Percentiles rank a stretch among this genome's conserved stretches.
phyloP scores from a whole-genome alignment of 1,284 basidiomycete species.

The Retiboletus flavoniger region DNA sequence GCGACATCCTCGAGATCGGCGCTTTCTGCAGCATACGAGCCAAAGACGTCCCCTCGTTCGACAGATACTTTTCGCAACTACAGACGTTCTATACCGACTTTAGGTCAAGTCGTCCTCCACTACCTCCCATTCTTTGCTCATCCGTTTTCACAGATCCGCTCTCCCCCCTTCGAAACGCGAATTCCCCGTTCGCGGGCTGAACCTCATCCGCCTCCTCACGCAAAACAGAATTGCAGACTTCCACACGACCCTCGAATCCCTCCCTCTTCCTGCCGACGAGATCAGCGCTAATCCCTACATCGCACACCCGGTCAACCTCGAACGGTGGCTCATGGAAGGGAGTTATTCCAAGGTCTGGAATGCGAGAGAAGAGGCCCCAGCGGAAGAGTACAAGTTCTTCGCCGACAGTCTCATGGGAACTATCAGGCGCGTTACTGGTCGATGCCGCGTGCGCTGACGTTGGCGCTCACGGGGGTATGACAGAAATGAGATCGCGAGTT shows the following conservation, averaged over 20 bases:
- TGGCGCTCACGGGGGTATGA: not conserved
- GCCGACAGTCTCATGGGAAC: constrained; percentile 91
- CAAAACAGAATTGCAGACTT: constrained; percentile 98
- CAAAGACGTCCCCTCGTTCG: constrained; percentile 88
- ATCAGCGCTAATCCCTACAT: constrained; percentile 78
- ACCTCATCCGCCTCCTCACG: constrained; percentile 91
- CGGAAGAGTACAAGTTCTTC: constrained; percentile 88
- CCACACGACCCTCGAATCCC: constrained; percentile 98
- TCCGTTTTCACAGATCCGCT: constrained; percentile 46
- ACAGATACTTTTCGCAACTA: constrained; percentile 92
- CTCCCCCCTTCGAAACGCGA: constrained; percentile 85
- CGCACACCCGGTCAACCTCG: constrained; percentile 84
- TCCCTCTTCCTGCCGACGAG: constrained; percentile 73
- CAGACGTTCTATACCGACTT: constrained; percentile 92
- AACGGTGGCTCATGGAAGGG: constrained; percentile 98
- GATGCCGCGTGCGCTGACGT: not conserved
- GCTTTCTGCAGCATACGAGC: constrained; percentile 90
- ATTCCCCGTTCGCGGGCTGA: constrained; percentile 87
- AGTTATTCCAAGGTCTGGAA: constrained; percentile 98
- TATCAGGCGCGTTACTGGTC: constrained; percentile 57
- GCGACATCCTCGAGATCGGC: constrained; percentile 94
- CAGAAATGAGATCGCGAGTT: constrained; percentile 92
- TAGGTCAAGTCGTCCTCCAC: constrained; percentile 47
- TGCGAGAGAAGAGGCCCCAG: constrained; percentile 83
- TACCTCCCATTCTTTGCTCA: not conserved